Conservation (phyloP, 179 eudicot genomes). For the Silene noctiflora region DNA sequence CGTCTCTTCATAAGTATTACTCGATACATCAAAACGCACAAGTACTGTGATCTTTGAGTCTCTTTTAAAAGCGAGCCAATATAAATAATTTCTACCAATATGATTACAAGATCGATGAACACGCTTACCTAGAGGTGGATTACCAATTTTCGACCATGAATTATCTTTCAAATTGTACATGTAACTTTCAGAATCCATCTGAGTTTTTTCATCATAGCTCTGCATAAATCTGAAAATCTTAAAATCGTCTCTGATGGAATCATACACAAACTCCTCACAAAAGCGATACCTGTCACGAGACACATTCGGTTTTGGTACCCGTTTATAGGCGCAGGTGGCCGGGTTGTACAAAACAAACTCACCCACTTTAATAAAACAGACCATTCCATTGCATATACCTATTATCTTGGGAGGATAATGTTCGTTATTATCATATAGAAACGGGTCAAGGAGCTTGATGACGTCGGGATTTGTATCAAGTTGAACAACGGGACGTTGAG, state of each 20-base stretch:
- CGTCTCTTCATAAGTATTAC: neutral
- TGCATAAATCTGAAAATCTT: neutral
- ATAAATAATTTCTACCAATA: conserved; percentile 9
- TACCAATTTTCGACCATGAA: neutral
- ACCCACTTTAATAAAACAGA: neutral
- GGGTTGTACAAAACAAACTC: conserved; percentile 1
- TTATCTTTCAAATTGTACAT: neutral
- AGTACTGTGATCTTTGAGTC: neutral
- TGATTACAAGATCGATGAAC: neutral
- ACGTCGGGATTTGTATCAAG: neutral
- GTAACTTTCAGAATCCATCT: neutral
- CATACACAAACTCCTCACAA: neutral
- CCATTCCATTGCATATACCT: conserved; percentile 1
- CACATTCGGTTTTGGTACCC: neutral
- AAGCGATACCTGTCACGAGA: too few relatives aligned
- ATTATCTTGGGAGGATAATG: neutral
- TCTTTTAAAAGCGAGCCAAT: neutral
- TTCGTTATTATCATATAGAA: too few relatives aligned
- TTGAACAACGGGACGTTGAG: neutral
- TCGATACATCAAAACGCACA: neutral
- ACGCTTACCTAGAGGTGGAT: neutral
- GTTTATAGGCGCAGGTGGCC: conserved; percentile 1
- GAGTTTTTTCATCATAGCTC: too few relatives aligned
- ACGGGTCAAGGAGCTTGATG: neutral
- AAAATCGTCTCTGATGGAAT: neutral